Base-by-base conservation (phyloP, 371 early-diverging fungal genomes). In the Rhizopus delemar region DNA sequence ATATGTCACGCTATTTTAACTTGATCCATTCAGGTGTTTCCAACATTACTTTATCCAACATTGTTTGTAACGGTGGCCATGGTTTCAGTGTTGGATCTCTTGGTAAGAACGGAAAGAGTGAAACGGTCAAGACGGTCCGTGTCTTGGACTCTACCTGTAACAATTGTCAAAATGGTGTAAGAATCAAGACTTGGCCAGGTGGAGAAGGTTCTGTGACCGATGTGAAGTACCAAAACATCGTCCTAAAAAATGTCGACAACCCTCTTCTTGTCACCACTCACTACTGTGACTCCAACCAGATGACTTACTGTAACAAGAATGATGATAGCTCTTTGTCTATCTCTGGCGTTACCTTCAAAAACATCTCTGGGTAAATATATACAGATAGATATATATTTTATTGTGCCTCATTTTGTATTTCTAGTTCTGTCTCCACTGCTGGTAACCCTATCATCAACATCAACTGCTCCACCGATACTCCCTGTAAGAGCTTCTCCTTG, bases 1-100 rank as follows among this genome's bases (percentile, higher is more conserved):
- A 22, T 22, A 22, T 2, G 22, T 22, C 22, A 22, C 22, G 22
- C 2, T 22, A 22, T 22, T 22, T 22, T 22, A 22, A 22, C 22
- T 22, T 22, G 22, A 22, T 22, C 22, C 22, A 22, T 22, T 22
- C 58, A 8, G 66, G 64, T 53, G 56, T 35, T 5, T 58, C 58
- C 4, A 70, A 74, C 38, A 51, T 70, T n/a, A 74, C 70, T 4
- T 36, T 74, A 2, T 48, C 65, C 12, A 53, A 60, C 28, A 45
- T 70, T n/a, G 52, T 59, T 29, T 74, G 74, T 50, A 57, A 41
- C 34, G 61, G 57, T 7, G 65, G 68, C 39, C 74, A 74, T 41
- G 74, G 74, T 46, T 74, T 74, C 59, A 68, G 68, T 33, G 66
- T 74, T 29, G 74, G 74, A 5, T 68, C 68, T 13, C 64, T 74